Evolutionary conservation across 768 basidiomycete species (phyloP).

Genomic region (Boletus coccyginus): DNA sequence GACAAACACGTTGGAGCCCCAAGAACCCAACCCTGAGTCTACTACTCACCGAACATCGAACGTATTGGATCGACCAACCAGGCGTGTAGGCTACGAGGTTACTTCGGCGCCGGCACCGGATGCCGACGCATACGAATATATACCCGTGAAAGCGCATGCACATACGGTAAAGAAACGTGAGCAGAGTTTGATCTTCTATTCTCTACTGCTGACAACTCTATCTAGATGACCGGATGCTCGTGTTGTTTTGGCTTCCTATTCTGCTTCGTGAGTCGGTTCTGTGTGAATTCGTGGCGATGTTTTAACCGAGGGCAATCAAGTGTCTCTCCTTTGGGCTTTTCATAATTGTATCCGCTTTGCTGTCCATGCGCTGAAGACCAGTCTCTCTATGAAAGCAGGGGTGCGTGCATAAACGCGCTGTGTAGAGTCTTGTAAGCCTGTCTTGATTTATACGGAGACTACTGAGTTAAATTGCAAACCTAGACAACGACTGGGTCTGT

Average conservation of each 20-base stretch:
- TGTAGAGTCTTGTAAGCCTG: conserved; percentile 2
- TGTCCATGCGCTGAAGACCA: conserved; percentile 47
- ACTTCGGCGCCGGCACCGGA: conserved; percentile 60
- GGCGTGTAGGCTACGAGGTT: conserved; percentile 46
- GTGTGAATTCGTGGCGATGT: neutral
- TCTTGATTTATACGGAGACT: neutral
- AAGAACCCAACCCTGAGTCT: conserved; percentile 8
- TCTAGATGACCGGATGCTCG: conserved; percentile 79
- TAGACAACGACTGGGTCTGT: neutral
- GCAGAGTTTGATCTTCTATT: conserved; percentile 8
- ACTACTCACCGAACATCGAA: conserved; percentile 23
- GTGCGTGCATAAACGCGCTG: conserved; percentile 31
- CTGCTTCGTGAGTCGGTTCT: conserved; percentile 59
- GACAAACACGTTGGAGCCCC: neutral
- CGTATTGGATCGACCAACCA: conserved; percentile 34
- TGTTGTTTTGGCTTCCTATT: conserved; percentile 85
- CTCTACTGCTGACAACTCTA: conserved; percentile 1
- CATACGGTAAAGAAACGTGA: conserved; percentile 63
- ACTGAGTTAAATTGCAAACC: neutral
- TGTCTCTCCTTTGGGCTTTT: conserved; percentile 61
- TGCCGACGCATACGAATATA: conserved; percentile 65
- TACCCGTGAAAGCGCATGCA: conserved; percentile 44
- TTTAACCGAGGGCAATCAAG: conserved; percentile 30
- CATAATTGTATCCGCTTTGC: conserved; percentile 53
- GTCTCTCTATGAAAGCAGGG: conserved; percentile 44